These are phyloP conservation scores for Mychonastes homosphaera DNA, from an alignment of 139 green algal species.

Conservation along the genomic window DNA sequence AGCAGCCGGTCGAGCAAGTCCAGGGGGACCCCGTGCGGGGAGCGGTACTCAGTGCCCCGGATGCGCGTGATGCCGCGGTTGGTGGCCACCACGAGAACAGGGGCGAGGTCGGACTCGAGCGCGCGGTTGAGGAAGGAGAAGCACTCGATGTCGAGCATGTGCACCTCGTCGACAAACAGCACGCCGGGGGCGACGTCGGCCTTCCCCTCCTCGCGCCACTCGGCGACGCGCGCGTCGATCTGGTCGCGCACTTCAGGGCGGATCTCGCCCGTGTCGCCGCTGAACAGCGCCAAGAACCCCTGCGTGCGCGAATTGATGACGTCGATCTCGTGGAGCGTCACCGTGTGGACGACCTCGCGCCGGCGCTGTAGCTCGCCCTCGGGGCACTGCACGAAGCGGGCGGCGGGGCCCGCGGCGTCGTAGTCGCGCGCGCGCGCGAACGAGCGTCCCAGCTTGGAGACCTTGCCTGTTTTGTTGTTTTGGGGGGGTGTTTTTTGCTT, in stretches of 20 bases:
- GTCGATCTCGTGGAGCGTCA: conserved; percentile 96
- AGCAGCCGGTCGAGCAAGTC: conserved; percentile 96
- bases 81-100: conserved; percentile 95
- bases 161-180: conserved; percentile 94
- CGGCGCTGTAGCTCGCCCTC: conserved; percentile 96
- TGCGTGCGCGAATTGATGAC: conserved; percentile 92
- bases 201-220: conserved; percentile 99
- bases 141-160: conserved; percentile 99
- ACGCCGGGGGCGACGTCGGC: conserved; percentile 97
- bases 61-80: conserved; percentile 97
- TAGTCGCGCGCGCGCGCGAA: conserved; percentile 92
- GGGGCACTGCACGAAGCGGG: conserved; percentile 96
- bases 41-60: conserved; percentile 88
- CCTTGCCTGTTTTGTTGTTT: conserved; percentile 9
- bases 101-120: conserved; percentile 95
- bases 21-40: conserved; percentile 95
- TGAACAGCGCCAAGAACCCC: conserved; percentile 97
- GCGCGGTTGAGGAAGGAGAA: conserved; percentile 97
- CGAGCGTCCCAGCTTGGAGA: conserved; percentile 84
- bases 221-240: conserved; percentile 77
- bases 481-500: neutral
- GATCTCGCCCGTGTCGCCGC: conserved; percentile 97
- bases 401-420: conserved; percentile 88
- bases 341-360: conserved; percentile 95
- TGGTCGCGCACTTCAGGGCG: conserved; percentile 86